phyloP scores from a whole-genome alignment of 768 basidiomycete genomes.

The Rhizopogon salebrosus region DNA sequence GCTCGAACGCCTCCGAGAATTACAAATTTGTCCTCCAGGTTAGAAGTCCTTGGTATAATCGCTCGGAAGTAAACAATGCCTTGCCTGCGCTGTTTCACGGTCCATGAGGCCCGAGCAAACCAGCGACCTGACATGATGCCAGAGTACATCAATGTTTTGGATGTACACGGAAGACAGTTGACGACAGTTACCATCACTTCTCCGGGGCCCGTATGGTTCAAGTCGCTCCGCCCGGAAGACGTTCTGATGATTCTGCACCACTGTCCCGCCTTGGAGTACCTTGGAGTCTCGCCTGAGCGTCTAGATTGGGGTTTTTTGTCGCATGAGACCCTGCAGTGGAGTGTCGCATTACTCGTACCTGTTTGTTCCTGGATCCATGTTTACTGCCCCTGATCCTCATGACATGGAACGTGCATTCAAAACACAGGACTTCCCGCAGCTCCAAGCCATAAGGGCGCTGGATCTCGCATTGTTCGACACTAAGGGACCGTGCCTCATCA shows the following conservation, averaged over 20 bases:
- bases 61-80: neutral
- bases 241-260: neutral
- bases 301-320: neutral
- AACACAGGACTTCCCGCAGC: neutral
- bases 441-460: neutral
- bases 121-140: neutral
- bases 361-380: no score
- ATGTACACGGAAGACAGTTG: neutral
- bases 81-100: neutral
- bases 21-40: neutral
- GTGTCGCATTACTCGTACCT: neutral
- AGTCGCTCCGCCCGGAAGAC: neutral
- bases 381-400: neutral
- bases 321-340: neutral
- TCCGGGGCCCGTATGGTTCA: no score
- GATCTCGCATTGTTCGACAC: constrained; percentile 2
- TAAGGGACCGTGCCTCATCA: neutral
- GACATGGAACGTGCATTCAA: neutral
- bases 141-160: neutral
- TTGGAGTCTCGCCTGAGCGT: neutral
- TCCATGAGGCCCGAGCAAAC: neutral
- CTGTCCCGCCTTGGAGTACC: constrained; percentile 2
- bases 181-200: neutral
- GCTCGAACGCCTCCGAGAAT: neutral
- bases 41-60: neutral